Percentiles rank a stretch among this genome's conserved stretches.
Conservation (phyloP, 1,139 yeast genomes). For the Sugiyamaella paludigena region DNA sequence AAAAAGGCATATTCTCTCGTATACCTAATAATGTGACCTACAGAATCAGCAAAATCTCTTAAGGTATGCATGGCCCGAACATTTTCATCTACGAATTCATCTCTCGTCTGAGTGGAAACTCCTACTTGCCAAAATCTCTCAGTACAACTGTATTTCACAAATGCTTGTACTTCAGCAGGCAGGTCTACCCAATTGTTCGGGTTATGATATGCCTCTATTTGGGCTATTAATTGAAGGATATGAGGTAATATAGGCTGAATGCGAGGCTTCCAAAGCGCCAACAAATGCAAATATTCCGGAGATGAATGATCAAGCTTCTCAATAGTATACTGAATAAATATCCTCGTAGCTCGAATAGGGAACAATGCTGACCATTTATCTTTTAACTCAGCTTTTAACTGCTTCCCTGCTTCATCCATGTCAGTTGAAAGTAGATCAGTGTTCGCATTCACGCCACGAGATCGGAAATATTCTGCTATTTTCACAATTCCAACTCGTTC, state of each 20-base stretch:
- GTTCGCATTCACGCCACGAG: conserved; percentile 72
- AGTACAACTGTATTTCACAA: conserved; percentile 81
- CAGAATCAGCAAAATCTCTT: conserved; percentile 95
- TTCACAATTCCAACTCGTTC: conserved; percentile 92
- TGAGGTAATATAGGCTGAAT: conserved; percentile 90
- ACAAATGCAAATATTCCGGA: conserved; percentile 67
- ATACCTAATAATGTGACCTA: conserved; percentile 94
- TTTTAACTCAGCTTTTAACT: conserved; percentile 69
- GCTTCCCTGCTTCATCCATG: conserved; percentile 90
- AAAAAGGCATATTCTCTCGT: conserved; percentile 94
- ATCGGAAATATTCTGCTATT: conserved; percentile 85
- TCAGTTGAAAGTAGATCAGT: conserved; percentile 72
- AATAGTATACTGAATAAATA: conserved; percentile 90
- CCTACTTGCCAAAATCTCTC: conserved; percentile 99
- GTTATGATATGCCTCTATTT: conserved; percentile 91
- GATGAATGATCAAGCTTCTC: conserved; percentile 82
- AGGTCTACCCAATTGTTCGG: conserved; percentile 87
- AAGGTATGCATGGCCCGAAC: conserved; percentile 91
- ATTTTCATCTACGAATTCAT: conserved; percentile 90
- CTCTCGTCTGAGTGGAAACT: conserved; percentile 89
- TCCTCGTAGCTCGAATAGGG: conserved; percentile 93
- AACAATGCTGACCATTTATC: conserved; percentile 93
- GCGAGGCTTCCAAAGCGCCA: conserved; percentile 87
- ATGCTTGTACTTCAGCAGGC: conserved; percentile 86
- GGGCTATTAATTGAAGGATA: conserved; percentile 78